Percentiles rank a stretch among this genome's conserved stretches.
phyloP scores from a whole-genome alignment of 83 land plant genomes.

The Thuja plicata region DNA sequence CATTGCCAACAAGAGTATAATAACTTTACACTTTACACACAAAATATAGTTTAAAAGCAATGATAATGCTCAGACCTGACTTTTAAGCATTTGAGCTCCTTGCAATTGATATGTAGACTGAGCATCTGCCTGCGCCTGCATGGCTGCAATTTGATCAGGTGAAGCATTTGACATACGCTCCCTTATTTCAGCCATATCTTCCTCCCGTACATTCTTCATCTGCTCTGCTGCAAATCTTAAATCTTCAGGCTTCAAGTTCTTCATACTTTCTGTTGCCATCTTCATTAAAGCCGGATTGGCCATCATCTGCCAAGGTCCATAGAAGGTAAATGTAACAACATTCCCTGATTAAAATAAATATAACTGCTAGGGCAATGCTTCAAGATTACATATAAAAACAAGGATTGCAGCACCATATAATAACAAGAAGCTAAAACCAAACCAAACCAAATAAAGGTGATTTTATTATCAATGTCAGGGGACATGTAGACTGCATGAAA shows the following conservation, averaged over 20 bases:
- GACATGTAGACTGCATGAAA: not conserved
- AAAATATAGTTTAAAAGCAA: not conserved
- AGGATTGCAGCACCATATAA: not conserved
- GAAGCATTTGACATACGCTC: conserved; percentile 76
- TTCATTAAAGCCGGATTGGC: conserved; percentile 83
- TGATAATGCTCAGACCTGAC: conserved; percentile 48
- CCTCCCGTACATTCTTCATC: conserved; percentile 75
- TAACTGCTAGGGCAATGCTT: not conserved
- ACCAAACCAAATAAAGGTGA: not conserved
- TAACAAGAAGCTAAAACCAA: not conserved
- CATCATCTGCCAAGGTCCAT: conserved; percentile 67
- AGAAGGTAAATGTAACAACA: conserved; percentile 4
- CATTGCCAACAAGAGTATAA: not conserved
- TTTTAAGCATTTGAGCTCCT: conserved; percentile 75
- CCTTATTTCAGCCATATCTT: conserved; percentile 81
- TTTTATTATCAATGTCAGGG: not conserved
- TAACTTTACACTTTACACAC: not conserved
- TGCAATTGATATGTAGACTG: conserved; percentile 58
- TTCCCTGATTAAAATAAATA: not conserved
- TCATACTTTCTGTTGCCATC: conserved; percentile 90
- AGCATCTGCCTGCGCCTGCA: conserved; percentile 73
- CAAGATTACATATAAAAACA: not conserved
- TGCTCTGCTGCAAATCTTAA: conserved; percentile 80
- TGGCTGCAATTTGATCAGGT: conserved; percentile 82
- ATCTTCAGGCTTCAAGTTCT: conserved; percentile 83